phyloP scores from a whole-genome alignment of 164 flowering plant genomes.

The Pachysandra terminalis region DNA sequence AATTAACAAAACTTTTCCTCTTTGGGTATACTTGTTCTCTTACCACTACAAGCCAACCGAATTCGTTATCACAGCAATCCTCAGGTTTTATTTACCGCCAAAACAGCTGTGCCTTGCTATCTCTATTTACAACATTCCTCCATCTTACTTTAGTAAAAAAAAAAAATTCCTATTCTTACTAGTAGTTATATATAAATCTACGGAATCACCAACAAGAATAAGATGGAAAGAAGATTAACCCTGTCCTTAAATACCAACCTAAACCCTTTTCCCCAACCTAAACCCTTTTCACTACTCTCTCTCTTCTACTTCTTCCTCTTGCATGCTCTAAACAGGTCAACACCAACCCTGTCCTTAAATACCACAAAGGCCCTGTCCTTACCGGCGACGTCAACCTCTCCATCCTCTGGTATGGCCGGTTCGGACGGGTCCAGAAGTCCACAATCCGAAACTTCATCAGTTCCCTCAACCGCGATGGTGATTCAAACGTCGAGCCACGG shows the following conservation, averaged over 20 bases:
- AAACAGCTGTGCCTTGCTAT: no score
- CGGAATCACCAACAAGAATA: background rate
- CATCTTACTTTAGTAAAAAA: no score
- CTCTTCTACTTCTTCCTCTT: constrained; percentile 7
- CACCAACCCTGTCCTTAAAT: background rate
- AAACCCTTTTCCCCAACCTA: background rate
- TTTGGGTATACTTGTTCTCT: no score
- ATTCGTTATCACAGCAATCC: no score
- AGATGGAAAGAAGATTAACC: constrained; percentile 4
- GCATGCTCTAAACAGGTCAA: background rate
- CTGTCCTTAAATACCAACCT: constrained; percentile 5
- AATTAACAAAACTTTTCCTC: no score
- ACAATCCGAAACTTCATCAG: constrained; percentile 26
- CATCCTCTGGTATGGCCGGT: constrained; percentile 40
- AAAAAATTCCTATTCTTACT: no score
- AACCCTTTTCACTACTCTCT: background rate
- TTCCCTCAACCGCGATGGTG: constrained; percentile 17
- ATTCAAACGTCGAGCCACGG: constrained; percentile 9
- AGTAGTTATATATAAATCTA: no score
- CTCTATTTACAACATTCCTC: no score
- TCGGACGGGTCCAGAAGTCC: constrained; percentile 28
- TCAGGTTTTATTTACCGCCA: no score
- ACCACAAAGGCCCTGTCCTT: constrained; percentile 37
- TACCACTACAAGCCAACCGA: no score
- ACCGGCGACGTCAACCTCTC: constrained; percentile 28